Evolutionary conservation across 2,329 filamentous ascomycete genomes (phyloP).

Genomic region (Fusarium guadeloupense): DNA sequence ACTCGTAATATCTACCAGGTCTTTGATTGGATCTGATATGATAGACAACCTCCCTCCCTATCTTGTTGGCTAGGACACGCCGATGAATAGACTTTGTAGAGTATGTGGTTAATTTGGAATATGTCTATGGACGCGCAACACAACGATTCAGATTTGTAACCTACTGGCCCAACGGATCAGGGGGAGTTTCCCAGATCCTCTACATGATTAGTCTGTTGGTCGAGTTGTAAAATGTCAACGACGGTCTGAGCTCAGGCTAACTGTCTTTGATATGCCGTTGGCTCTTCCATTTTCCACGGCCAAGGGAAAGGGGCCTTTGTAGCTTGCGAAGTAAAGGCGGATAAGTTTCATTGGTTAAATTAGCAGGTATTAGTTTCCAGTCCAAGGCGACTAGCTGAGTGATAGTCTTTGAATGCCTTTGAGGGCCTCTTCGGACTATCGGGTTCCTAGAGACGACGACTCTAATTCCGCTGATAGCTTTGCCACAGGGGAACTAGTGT

Average conservation of each 20-base stretch:
- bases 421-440: neutral
- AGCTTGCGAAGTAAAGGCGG: neutral
- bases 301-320: neutral
- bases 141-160: neutral
- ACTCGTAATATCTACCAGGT: neutral
- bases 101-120: neutral
- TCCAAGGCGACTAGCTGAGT: too few relatives aligned
- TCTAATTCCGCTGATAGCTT: too few relatives aligned
- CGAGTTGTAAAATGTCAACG: neutral
- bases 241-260: neutral
- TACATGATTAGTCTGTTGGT: neutral
- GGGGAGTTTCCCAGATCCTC: neutral
- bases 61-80: neutral
- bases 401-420: neutral
- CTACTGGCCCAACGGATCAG: neutral
- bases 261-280: neutral
- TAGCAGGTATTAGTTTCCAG: neutral
- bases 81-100: neutral
- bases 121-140: neutral
- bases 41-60: neutral
- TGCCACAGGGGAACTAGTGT: too few relatives aligned
- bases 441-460: too few relatives aligned
- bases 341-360: neutral
- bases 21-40: neutral
- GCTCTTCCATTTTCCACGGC: neutral